Conservation (phyloP, 2,329 filamentous ascomycete species). For the Hypoxylon sp. region DNA sequence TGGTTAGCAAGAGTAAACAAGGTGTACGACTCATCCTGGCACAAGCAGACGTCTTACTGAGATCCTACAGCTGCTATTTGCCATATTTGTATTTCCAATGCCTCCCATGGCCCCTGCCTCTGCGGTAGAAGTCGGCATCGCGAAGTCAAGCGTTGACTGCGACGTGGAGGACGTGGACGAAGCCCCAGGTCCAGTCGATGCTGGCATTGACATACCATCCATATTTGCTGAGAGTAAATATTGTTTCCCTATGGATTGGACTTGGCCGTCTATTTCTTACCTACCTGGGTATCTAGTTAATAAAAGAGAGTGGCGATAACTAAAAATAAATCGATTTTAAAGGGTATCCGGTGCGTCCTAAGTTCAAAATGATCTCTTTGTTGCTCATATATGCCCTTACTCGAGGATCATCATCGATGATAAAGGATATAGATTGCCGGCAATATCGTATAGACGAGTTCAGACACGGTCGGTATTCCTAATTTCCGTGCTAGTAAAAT, state of each 20-base stretch:
- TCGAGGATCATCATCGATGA: constrained; percentile 7
- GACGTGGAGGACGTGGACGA: neutral
- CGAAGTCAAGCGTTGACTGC: constrained; percentile 26
- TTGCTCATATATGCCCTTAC: neutral
- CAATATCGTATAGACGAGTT: neutral
- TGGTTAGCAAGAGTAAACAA: constrained; percentile 1
- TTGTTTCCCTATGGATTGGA: constrained; percentile 1
- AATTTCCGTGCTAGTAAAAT: neutral
- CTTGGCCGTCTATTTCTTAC: constrained; percentile 2
- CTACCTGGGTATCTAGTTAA: neutral
- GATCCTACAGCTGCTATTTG: constrained; percentile 42
- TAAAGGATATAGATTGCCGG: constrained; percentile 12
- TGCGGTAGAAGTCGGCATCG: constrained; percentile 26
- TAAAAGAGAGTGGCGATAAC: neutral
- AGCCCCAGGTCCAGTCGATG: constrained; percentile 3
- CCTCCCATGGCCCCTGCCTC: constrained; percentile 19
- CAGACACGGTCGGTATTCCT: neutral
- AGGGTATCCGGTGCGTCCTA: neutral
- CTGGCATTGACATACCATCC: constrained; percentile 36
- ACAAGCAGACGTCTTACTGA: constrained; percentile 42
- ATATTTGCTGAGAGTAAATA: constrained; percentile 16
- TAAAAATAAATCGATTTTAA: constrained; percentile 1
- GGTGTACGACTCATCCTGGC: neutral
- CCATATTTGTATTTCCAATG: constrained; percentile 27
- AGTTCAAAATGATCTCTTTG: constrained; percentile 13